Evolutionary conservation across 2,329 filamentous ascomycete genomes (phyloP).

Genomic region (Colletotrichum horii): DNA sequence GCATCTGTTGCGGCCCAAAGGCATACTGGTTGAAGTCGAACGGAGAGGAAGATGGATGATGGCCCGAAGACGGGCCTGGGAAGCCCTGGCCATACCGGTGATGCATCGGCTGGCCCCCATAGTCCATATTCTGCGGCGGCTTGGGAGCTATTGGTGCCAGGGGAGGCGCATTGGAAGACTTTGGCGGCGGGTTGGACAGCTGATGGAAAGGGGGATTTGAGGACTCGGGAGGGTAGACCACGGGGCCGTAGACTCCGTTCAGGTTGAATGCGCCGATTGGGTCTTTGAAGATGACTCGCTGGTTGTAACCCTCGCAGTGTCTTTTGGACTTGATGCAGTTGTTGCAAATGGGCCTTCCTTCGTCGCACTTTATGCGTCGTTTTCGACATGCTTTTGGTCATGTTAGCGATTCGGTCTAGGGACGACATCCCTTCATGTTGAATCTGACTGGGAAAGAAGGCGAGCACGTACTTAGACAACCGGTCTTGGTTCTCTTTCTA

Average conservation of each 20-base stretch:
- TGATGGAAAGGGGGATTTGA: conserved; percentile 52
- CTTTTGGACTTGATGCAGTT: conserved; percentile 90
- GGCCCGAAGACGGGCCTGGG: conserved; percentile 22
- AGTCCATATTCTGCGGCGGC: conserved; percentile 43
- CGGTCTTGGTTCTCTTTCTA: conserved; percentile 86
- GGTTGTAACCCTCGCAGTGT: conserved; percentile 83
- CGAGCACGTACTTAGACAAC: conserved; percentile 76
- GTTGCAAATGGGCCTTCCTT: conserved; percentile 80
- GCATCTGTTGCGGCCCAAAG: conserved; percentile 5
- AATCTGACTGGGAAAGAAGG: not conserved
- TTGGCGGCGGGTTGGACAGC: conserved; percentile 45
- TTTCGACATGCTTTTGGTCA: conserved; percentile 77
- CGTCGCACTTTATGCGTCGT: conserved; percentile 96
- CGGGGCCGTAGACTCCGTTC: conserved; percentile 48
- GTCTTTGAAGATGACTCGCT: conserved; percentile 81
- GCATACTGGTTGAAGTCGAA: conserved; percentile 28
- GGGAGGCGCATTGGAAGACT: conserved; percentile 40
- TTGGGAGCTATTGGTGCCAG: conserved; percentile 58
- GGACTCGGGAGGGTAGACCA: conserved; percentile 49
- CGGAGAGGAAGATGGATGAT: conserved; percentile 1
- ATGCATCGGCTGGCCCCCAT: conserved; percentile 32
- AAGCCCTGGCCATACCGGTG: conserved; percentile 34
- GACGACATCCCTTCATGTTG: not conserved
- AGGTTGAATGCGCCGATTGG: conserved; percentile 63
- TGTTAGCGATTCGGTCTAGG: not conserved